These are phyloP conservation scores for Microthlaspi erraticum DNA, from an alignment of 345 rosid species.

Conservation along the genomic window DNA sequence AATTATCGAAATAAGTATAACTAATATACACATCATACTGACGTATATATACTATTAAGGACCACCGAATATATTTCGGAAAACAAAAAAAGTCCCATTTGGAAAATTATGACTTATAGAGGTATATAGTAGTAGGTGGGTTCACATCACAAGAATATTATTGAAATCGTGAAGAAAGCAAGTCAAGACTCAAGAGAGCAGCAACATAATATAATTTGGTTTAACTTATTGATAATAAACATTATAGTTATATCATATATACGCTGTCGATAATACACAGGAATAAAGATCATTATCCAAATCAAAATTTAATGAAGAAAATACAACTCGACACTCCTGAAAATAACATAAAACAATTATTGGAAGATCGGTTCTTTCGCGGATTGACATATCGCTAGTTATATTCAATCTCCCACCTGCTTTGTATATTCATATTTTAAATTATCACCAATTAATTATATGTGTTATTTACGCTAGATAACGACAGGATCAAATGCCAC, in stretches of 20 bases:
- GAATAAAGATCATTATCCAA: constrained; percentile 34
- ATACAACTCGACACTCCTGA: constrained; percentile 34
- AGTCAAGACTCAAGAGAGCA: constrained; percentile 45
- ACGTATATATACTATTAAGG: constrained; percentile 26
- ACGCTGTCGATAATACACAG: constrained; percentile 19
- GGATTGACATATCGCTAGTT: constrained; percentile 16
- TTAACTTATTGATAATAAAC: background rate
- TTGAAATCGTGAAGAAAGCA: constrained; percentile 42
- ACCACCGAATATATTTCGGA: constrained; percentile 26
- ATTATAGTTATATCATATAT: constrained; percentile 13
- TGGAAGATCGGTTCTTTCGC: constrained; percentile 31
- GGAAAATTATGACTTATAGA: constrained; percentile 22
- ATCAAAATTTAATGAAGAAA: constrained; percentile 13
- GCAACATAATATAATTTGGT: constrained; percentile 38
- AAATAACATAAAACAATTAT: constrained; percentile 35
- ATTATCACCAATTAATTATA: background rate
- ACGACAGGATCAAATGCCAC: background rate
- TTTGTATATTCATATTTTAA: background rate
- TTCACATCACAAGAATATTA: constrained; percentile 41
- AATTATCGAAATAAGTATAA: too few relatives aligned
- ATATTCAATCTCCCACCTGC: constrained; percentile 36
- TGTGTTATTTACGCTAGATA: background rate
- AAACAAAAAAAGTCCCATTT: background rate
- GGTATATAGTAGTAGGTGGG: constrained; percentile 30
- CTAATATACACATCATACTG: constrained; percentile 1